Percentiles rank a stretch among this genome's conserved stretches.
These are phyloP conservation scores for Chrysopogon serrulatus DNA, from an alignment of 176 grass and related monocot species.

Conservation along the genomic window DNA sequence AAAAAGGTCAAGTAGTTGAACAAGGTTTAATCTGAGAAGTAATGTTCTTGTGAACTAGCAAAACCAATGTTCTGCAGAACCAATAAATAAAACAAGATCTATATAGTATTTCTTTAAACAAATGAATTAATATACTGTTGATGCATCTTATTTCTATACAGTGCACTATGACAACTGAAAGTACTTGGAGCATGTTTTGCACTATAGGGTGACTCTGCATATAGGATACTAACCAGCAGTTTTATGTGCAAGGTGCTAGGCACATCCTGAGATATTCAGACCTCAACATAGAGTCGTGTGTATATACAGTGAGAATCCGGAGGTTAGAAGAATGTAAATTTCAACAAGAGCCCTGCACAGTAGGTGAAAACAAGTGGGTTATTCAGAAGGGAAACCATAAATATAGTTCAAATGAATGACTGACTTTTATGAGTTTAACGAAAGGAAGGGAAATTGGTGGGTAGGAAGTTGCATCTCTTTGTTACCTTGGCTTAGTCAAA, in stretches of 20 bases:
- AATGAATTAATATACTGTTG: no score
- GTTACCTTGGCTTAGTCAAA: slow-evolving; percentile 4
- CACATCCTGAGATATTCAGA: not conserved
- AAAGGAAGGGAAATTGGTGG: no score
- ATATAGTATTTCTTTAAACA: no score
- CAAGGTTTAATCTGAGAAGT: no score
- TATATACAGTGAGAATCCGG: no score
- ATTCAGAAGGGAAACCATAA: not conserved
- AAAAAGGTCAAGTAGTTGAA: no score
- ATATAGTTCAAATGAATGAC: not conserved
- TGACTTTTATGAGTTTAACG: no score
- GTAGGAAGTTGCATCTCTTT: not conserved
- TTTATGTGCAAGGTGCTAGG: no score
- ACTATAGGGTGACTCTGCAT: no score
- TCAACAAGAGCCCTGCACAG: not conserved
- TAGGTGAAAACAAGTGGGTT: not conserved
- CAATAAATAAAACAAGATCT: not conserved
- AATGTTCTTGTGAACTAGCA: no score
- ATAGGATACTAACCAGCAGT: no score
- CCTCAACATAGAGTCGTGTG: not conserved
- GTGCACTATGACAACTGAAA: not conserved
- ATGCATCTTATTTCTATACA: not conserved
- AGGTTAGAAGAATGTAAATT: not conserved
- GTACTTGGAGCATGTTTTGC: not conserved
- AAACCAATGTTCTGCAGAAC: not conserved